A percentile compares a stretch with the other conserved stretches of the same genome.
These are phyloP conservation scores for Claviceps maximensis DNA, from an alignment of 2,329 filamentous ascomycete genomes.

Conservation along the genomic window DNA sequence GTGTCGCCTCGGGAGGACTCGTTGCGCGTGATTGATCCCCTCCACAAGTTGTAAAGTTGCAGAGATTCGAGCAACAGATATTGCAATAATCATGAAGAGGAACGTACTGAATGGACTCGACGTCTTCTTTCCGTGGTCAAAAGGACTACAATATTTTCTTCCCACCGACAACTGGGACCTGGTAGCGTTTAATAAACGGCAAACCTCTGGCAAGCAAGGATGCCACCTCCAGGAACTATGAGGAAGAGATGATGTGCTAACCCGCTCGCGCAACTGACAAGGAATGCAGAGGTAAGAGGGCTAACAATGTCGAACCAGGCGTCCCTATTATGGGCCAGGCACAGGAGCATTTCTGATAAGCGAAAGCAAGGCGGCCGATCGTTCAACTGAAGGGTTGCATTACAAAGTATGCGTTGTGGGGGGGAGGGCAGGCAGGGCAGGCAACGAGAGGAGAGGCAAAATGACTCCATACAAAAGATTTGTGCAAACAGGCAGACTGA, in stretches of 20 bases:
- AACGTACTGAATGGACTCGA: not conserved
- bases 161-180: not conserved
- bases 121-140: not conserved
- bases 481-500: not conserved
- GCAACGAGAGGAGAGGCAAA: not conserved
- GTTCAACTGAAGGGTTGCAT: not conserved
- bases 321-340: not conserved
- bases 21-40: not conserved
- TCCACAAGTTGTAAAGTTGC: not conserved
- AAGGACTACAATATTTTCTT: not conserved
- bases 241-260: not conserved
- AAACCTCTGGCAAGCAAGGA: not conserved
- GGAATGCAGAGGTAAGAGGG: not conserved
- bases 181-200: not conserved
- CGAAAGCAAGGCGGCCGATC: not conserved
- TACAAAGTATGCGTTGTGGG: not conserved
- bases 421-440: not conserved
- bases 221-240: not conserved
- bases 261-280: not conserved
- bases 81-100: not conserved
- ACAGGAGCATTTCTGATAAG: not conserved
- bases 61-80: not conserved
- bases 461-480: not conserved
- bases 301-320: not conserved
- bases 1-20: not conserved